phyloP scores from a whole-genome alignment of 495 filamentous ascomycete genomes.

The Talaromyces borbonicus region DNA sequence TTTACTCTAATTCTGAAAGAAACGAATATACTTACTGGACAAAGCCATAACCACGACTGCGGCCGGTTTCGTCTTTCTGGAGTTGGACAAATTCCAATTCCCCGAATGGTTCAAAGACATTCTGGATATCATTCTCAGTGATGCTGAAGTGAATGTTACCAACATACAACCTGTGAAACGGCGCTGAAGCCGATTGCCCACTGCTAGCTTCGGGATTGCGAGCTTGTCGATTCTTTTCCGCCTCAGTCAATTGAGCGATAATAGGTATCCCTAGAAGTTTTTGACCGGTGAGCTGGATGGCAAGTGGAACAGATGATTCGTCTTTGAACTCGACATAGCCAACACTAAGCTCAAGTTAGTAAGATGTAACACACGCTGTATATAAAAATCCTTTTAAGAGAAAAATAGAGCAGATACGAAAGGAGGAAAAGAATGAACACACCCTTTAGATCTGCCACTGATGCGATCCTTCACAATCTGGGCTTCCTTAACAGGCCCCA shows the following conservation, averaged over 20 bases:
- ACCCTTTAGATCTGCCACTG: conserved; percentile 97
- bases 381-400: background rate
- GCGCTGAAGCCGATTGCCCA: conserved; percentile 61
- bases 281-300: conserved; percentile 97
- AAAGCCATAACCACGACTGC: conserved; percentile 95
- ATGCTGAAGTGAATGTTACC: conserved; percentile 99
- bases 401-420: background rate
- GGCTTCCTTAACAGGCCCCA: conserved; percentile 92
- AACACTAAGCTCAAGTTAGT: conserved; percentile 55
- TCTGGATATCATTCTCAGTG: conserved; percentile 90
- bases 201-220: conserved; percentile 66
- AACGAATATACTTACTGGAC: conserved; percentile 70
- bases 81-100: conserved; percentile 96
- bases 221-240: conserved; percentile 97
- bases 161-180: conserved; percentile 97
- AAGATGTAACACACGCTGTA: background rate
- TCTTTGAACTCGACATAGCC: conserved; percentile 99
- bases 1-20: conserved; percentile 2
- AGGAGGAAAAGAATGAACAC: conserved; percentile 22
- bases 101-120: conserved; percentile 96
- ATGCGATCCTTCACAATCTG: conserved; percentile 99
- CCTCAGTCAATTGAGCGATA: conserved; percentile 96
- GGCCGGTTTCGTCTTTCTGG: conserved; percentile 85
- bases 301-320: conserved; percentile 85
- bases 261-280: conserved; percentile 97